Conservation (phyloP, 257 asterid genomes). For the Plectranthus barbatus region DNA sequence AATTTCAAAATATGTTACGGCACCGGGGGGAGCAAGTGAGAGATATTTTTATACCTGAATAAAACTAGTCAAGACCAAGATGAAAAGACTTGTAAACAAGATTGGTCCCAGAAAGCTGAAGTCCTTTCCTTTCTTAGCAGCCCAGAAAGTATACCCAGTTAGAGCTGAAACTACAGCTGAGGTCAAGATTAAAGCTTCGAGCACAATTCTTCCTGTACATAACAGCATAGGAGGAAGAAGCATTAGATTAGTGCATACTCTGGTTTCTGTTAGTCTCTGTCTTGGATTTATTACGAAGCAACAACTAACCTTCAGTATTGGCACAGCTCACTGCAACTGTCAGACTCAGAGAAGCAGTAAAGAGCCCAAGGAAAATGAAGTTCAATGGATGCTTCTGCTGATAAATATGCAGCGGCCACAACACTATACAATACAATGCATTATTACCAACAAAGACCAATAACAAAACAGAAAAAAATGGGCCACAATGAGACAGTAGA, state of each 20-base stretch:
- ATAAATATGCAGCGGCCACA: slow-evolving; percentile 89
- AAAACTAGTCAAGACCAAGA: slow-evolving; percentile 74
- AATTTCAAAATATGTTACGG: background rate
- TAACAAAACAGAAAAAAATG: background rate
- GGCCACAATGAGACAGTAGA: background rate
- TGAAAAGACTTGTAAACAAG: slow-evolving; percentile 82
- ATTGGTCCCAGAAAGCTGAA: slow-evolving; percentile 92
- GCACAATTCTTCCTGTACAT: slow-evolving; percentile 74
- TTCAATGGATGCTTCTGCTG: slow-evolving; percentile 93
- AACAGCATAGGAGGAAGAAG: background rate
- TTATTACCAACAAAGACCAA: slow-evolving; percentile 9
- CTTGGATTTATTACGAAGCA: background rate
- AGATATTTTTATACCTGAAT: slow-evolving; percentile 47
- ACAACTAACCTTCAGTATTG: slow-evolving; percentile 76
- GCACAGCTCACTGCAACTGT: slow-evolving; percentile 95
- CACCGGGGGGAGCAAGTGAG: too few species aligned
- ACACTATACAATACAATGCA: slow-evolving; percentile 32
- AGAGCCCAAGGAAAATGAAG: slow-evolving; percentile 88
- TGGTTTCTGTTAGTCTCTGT: background rate
- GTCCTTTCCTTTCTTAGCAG: slow-evolving; percentile 94
- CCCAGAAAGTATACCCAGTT: slow-evolving; percentile 98
- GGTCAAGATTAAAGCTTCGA: slow-evolving; percentile 87
- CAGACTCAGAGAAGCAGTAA: slow-evolving; percentile 72
- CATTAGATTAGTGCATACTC: background rate
- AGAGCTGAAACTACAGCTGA: slow-evolving; percentile 84